These are phyloP conservation scores for Alternaria sp. DNA, from an alignment of 2,329 filamentous ascomycete genomes.

Conservation along the genomic window DNA sequence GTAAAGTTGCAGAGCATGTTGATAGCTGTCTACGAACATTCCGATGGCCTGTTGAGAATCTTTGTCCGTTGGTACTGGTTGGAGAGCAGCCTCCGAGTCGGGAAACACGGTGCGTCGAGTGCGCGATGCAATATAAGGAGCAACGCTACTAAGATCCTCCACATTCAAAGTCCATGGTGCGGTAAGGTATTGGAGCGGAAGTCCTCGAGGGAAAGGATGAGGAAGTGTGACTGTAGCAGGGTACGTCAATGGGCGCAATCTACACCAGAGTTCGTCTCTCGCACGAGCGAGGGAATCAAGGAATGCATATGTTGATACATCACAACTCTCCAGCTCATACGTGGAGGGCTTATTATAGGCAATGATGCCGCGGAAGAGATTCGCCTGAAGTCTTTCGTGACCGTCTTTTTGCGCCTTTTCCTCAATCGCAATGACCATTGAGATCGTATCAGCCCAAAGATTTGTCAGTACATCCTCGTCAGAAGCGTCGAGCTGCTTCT, in stretches of 20 bases:
- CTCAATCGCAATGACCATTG: constrained; percentile 31
- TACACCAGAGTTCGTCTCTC: constrained; percentile 44
- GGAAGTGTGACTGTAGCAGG: constrained; percentile 38
- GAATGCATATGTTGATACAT: constrained; percentile 40
- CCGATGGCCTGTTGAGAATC: constrained; percentile 40
- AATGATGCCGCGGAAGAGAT: constrained; percentile 22
- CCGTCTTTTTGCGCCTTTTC: constrained; percentile 26
- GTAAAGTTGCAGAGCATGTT: constrained; percentile 36
- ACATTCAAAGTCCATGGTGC: constrained; percentile 19
- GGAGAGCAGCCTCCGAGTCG: constrained; percentile 24
- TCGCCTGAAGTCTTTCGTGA: constrained; percentile 19
- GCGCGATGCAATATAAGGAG: constrained; percentile 40
- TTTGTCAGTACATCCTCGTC: constrained; percentile 25
- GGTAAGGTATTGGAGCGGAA: constrained; percentile 46
- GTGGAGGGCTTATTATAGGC: not conserved
- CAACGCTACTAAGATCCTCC: constrained; percentile 14
- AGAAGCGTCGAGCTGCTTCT: constrained; percentile 14
- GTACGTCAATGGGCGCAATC: constrained; percentile 29
- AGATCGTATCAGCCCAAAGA: constrained; percentile 35
- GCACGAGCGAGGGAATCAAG: constrained; percentile 47
- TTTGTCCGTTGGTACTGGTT: constrained; percentile 28
- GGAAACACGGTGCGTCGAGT: constrained; percentile 31
- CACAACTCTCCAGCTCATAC: constrained; percentile 10
- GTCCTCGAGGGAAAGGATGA: constrained; percentile 41
- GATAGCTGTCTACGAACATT: constrained; percentile 46